Evolutionary conservation across 2,329 filamentous ascomycete species (phyloP).

Genomic region (Aspergillus ruber): DNA sequence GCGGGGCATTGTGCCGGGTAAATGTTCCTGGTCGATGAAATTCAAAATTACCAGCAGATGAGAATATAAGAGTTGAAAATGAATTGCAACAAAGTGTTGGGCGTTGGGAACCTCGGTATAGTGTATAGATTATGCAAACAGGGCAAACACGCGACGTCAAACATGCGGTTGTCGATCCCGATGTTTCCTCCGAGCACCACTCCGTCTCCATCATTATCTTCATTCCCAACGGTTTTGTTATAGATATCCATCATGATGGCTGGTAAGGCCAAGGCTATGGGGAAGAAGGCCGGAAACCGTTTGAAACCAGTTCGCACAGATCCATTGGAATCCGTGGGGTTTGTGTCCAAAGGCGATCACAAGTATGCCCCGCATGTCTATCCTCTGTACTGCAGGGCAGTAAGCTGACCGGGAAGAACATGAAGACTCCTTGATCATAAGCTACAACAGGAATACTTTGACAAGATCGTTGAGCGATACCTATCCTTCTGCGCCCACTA

Average conservation of each 20-base stretch:
- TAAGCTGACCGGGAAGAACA: conserved; percentile 13
- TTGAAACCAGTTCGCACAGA: conserved; percentile 67
- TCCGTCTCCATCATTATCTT: background rate
- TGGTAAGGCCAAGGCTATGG: conserved; percentile 17
- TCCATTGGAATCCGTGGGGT: conserved; percentile 70
- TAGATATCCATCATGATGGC: conserved; percentile 2
- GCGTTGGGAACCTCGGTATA: conserved; percentile 15
- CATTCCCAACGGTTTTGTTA: background rate
- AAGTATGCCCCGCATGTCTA: conserved; percentile 48
- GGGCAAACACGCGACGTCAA: conserved; percentile 6
- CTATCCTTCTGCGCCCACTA: conserved; percentile 79
- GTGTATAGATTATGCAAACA: conserved; percentile 15
- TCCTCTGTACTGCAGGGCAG: conserved; percentile 3
- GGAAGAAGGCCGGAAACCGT: conserved; percentile 31
- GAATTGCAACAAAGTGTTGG: conserved; percentile 3
- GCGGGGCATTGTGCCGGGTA: conserved; percentile 20
- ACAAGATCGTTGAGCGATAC: conserved; percentile 80
- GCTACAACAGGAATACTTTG: conserved; percentile 78
- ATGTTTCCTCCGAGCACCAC: background rate
- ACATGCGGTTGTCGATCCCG: background rate
- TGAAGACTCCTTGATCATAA: conserved; percentile 64
- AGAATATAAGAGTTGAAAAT: conserved; percentile 2
- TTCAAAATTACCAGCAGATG: background rate
- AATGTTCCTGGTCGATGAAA: background rate
- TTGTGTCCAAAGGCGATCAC: conserved; percentile 86